Evolutionary conservation across 2,329 filamentous ascomycete genomes (phyloP).

Genomic region (Coleophoma cylindrospora): DNA sequence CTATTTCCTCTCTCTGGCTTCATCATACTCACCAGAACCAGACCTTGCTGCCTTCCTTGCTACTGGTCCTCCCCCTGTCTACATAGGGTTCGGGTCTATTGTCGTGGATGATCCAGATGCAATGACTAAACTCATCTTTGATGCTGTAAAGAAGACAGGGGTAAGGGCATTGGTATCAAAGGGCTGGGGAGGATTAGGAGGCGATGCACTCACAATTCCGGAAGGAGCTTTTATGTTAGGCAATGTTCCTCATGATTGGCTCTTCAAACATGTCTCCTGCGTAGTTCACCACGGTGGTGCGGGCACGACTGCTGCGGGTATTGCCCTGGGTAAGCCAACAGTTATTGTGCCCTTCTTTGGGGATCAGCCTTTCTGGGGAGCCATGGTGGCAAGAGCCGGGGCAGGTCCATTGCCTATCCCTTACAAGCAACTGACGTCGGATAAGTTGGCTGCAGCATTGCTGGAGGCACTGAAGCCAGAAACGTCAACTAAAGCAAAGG

Average conservation of each 20-base stretch:
- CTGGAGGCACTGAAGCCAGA: slow-evolving; percentile 52
- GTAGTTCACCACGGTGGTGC: slow-evolving; percentile 88
- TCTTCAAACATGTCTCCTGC: slow-evolving; percentile 74
- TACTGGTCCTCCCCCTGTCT: slow-evolving; percentile 67
- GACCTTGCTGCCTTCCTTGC: slow-evolving; percentile 63
- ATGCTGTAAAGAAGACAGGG: slow-evolving; percentile 60
- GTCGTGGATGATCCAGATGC: slow-evolving; percentile 71
- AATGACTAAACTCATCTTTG: slow-evolving; percentile 68
- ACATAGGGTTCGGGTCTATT: slow-evolving; percentile 81
- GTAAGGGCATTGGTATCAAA: slow-evolving; percentile 80
- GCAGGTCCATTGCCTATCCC: slow-evolving; percentile 69
- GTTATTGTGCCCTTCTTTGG: slow-evolving; percentile 85
- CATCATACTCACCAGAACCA: slow-evolving; percentile 59
- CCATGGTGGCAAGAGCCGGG: slow-evolving; percentile 67
- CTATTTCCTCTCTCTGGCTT: slow-evolving; percentile 66
- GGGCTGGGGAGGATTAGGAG: slow-evolving; percentile 82
- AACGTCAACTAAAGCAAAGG: slow-evolving; percentile 47
- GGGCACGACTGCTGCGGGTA: slow-evolving; percentile 83
- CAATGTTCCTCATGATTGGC: slow-evolving; percentile 84
- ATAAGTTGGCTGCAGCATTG: slow-evolving; percentile 63
- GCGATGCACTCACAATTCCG: slow-evolving; percentile 63
- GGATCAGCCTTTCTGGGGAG: slow-evolving; percentile 79
- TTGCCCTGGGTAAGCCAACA: slow-evolving; percentile 73
- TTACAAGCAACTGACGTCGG: slow-evolving; percentile 60
- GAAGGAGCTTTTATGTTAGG: slow-evolving; percentile 78